Evolutionary conservation across 2,329 filamentous ascomycete genomes (phyloP).

Genomic region (Podosphaera fusca): DNA sequence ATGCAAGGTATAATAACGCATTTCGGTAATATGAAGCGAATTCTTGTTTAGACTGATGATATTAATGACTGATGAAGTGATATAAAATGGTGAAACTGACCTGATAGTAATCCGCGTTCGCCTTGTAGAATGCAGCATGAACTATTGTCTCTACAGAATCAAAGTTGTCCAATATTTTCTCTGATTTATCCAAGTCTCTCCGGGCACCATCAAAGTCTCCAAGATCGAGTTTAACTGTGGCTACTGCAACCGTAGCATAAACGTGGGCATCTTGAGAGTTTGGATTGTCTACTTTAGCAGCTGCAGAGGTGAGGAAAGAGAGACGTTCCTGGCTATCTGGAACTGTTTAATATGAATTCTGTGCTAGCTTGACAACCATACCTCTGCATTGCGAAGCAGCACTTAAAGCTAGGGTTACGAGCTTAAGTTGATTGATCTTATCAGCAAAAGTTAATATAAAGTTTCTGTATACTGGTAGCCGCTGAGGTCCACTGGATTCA

Average conservation of each 20-base stretch:
- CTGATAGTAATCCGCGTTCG: constrained; percentile 88
- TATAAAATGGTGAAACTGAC: constrained; percentile 20
- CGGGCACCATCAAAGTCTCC: constrained; percentile 61
- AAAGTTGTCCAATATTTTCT: constrained; percentile 72
- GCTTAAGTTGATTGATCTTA: constrained; percentile 97
- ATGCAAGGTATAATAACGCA: constrained; percentile 89
- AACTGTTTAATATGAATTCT: constrained; percentile 3
- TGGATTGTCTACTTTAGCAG: constrained; percentile 73
- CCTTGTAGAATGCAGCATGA: constrained; percentile 87
- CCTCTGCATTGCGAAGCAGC: constrained; percentile 67
- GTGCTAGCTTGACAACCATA: constrained; percentile 17
- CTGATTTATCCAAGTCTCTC: constrained; percentile 67
- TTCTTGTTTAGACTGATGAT: constrained; percentile 49
- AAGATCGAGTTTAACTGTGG: constrained; percentile 64
- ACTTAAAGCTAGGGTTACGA: constrained; percentile 73
- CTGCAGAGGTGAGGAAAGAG: constrained; percentile 60
- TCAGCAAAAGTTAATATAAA: constrained; percentile 94
- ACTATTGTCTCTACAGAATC: constrained; percentile 91
- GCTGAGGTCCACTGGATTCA: constrained; percentile 57
- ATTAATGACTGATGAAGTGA: not conserved
- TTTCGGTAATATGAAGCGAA: constrained; percentile 96
- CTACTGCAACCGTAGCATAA: constrained; percentile 77
- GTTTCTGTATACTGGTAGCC: constrained; percentile 74
- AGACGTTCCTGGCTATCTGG: constrained; percentile 72
- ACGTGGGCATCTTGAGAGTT: constrained; percentile 90